A percentile compares a stretch with the other conserved stretches of the same genome.
These are phyloP conservation scores for Apiospora sp. DNA, from an alignment of 2,329 filamentous ascomycete species.

Conservation along the genomic window DNA sequence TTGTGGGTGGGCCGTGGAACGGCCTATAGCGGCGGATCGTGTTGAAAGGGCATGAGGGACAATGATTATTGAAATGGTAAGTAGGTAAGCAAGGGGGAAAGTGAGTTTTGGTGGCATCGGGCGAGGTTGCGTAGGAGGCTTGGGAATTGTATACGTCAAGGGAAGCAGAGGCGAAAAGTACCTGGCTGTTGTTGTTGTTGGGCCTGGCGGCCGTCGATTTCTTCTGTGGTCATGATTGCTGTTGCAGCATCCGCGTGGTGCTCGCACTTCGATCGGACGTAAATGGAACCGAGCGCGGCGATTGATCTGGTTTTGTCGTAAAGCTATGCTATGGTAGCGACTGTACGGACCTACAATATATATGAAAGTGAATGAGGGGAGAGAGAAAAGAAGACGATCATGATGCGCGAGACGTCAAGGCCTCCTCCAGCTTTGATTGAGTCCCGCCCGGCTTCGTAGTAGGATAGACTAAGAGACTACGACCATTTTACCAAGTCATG, in stretches of 20 bases:
- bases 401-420: constrained; percentile 23
- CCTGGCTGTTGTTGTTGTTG: constrained; percentile 12
- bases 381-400: constrained; percentile 23
- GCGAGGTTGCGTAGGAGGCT: not conserved
- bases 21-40: not conserved
- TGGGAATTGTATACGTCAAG: not conserved
- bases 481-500: constrained; percentile 16
- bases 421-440: constrained; percentile 19
- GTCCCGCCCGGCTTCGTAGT: constrained; percentile 17
- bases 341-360: constrained; percentile 4
- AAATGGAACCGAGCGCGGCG: not conserved
- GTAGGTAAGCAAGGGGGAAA: not conserved
- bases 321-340: not conserved
- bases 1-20: not conserved
- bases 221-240: constrained; percentile 15
- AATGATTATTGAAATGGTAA: not conserved
- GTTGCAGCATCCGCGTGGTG: constrained; percentile 19
- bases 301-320: not conserved
- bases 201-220: constrained; percentile 20
- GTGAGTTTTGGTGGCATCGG: not conserved
- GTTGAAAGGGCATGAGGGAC: not conserved
- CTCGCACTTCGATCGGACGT: not conserved
- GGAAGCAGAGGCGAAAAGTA: constrained; percentile 14
- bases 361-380: constrained; percentile 1
- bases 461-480: constrained; percentile 19